These are phyloP conservation scores for Metarhizium guizhouense DNA, from an alignment of 2,329 filamentous ascomycete species.

Conservation along the genomic window DNA sequence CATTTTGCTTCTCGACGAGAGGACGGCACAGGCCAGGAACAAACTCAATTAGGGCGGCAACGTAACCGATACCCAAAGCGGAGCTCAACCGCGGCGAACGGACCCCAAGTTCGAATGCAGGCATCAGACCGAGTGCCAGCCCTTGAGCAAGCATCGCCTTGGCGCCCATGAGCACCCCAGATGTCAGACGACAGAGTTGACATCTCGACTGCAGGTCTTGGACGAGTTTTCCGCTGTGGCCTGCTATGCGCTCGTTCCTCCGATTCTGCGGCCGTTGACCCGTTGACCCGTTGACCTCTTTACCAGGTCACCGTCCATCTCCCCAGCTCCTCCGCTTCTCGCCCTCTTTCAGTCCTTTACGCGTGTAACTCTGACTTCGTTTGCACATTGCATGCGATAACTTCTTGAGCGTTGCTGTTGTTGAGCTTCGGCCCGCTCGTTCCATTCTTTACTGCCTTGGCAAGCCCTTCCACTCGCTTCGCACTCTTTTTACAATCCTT, in stretches of 20 bases:
- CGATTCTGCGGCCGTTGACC: neutral
- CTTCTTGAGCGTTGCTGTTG: constrained; percentile 5
- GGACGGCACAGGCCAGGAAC: too few species aligned
- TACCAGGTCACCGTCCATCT: neutral
- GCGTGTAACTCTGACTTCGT: neutral
- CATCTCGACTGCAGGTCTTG: neutral
- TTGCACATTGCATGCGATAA: neutral
- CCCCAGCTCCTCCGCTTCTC: neutral
- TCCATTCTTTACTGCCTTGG: constrained; percentile 10
- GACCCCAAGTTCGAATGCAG: neutral
- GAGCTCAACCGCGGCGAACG: neutral
- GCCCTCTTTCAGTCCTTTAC: neutral
- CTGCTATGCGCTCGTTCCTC: neutral
- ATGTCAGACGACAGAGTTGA: neutral
- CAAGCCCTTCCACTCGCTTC: constrained; percentile 1
- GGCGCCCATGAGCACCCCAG: neutral
- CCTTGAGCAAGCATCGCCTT: too few species aligned
- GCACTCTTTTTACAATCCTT: neutral
- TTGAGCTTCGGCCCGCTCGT: constrained; percentile 6
- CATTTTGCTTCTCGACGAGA: too few species aligned
- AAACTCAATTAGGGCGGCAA: neutral
- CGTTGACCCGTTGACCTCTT: neutral
- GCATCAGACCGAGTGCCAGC: too few species aligned
- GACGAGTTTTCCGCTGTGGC: too few species aligned
- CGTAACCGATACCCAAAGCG: neutral